Base-by-base conservation (phyloP, 495 filamentous ascomycete species). In the Xylaria cubensis region DNA sequence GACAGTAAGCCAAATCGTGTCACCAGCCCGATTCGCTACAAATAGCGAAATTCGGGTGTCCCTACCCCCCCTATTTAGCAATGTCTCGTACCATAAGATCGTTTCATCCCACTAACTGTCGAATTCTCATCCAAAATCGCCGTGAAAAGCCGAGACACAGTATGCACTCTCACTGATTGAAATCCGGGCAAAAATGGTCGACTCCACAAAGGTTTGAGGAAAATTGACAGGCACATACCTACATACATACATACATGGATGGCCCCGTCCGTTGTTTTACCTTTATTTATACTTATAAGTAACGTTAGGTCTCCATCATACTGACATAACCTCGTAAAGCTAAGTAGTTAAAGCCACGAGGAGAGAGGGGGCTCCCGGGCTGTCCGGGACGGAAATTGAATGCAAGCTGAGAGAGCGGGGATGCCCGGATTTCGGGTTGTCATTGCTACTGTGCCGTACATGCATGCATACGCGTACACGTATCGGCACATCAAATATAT, bases 391-490 rank as follows among this genome's bases (percentile, higher is more conserved):
- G 26, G 53, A 56, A 56, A 56, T 56, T 29, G 51, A 55, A 55
- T 17, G 17, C 39, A 42, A 42, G 39, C 39, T 42, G 39, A 42
- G 39, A 42, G 36, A 39, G 36, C 39, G 10, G 10, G 39, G 39
- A 13, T 42, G 39, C 39, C 39, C 39, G 39, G 39, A 42, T 42
- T 42, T 42, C 39, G 39, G 39, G 12, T 13, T 42, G 39, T 13
- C 39, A 42, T 42, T 42, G 39, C 12, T 42, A 13, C 39, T 42
- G 39, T 13, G 39, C 39, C 39, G 39, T 66, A 26, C 24, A 48
- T 51, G 64, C 44, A 67, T 53, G 64, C 46, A 39, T 53, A 53
- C 64, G 64, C 64, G 64, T 36, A 53, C 64, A 48, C 46, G 46
- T 36, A 46, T 44, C n/a, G 44, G 50, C 10, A 32, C 32, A 39